A percentile compares a stretch with the other conserved stretches of the same genome.
Evolutionary conservation across 805 yeast species (phyloP).

Genomic region (Sungouiozyma intestinalis): DNA sequence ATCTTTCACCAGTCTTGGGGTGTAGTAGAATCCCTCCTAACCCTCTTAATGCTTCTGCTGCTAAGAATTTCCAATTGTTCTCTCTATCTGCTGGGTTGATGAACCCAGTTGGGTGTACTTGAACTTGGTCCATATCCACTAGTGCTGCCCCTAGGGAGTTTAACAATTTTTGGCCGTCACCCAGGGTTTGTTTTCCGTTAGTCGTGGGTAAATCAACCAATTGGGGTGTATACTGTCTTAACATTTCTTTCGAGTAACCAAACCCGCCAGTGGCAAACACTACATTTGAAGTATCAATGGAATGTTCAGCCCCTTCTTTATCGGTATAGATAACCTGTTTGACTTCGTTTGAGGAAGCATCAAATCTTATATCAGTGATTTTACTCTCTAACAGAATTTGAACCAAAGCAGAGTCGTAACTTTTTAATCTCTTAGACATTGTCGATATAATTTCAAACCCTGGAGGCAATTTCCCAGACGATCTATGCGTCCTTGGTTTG

Average conservation of each 20-base stretch:
- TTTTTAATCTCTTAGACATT: conserved; percentile 31
- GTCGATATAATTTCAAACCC: conserved; percentile 48
- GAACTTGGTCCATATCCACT: conserved; percentile 51
- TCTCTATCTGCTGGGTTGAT: conserved; percentile 34
- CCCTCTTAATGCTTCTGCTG: conserved; percentile 53
- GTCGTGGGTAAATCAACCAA: conserved; percentile 41
- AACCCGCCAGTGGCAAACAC: conserved; percentile 56
- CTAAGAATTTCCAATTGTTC: conserved; percentile 43
- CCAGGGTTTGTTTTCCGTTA: conserved; percentile 45
- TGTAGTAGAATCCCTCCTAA: conserved; percentile 46
- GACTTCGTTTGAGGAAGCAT: conserved; percentile 24
- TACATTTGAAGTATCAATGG: conserved; percentile 27
- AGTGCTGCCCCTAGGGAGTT: conserved; percentile 38
- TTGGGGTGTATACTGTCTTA: conserved; percentile 39
- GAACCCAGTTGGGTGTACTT: conserved; percentile 56
- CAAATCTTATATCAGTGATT: conserved; percentile 27
- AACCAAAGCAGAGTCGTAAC: conserved; percentile 21
- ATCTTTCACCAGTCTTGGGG: conserved; percentile 36
- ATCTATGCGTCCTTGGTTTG: conserved; percentile 71
- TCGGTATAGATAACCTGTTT: conserved; percentile 35
- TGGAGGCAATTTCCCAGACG: conserved; percentile 47
- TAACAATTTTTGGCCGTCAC: conserved; percentile 47
- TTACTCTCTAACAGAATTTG: conserved; percentile 33
- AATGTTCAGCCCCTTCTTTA: conserved; percentile 18
- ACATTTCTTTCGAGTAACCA: conserved; percentile 31